Percentiles rank a stretch among this genome's conserved stretches.
phyloP scores from a whole-genome alignment of 208 protist species.

The Perkinsela sp. region DNA sequence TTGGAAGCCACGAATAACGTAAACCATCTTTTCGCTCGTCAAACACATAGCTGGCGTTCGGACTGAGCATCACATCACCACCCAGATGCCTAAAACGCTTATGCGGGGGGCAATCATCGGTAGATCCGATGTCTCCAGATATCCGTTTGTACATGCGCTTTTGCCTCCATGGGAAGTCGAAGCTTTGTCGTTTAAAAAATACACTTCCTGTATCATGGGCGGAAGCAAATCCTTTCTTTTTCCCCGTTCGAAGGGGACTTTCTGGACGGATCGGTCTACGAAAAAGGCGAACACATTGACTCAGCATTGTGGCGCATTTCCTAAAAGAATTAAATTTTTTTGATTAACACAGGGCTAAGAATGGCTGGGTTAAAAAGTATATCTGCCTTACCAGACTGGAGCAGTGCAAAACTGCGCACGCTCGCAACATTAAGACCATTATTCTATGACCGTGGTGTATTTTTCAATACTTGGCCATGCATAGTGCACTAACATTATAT shows the following conservation, averaged over 20 bases:
- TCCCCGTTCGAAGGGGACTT: neutral
- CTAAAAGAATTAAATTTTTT: too few relatives aligned
- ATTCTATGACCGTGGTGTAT: too few relatives aligned
- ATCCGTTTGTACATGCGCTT: neutral
- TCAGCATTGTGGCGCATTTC: too few relatives aligned
- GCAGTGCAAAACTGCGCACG: too few relatives aligned
- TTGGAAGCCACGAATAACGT: slow-evolving; percentile 28
- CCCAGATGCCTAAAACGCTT: neutral
- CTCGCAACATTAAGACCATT: too few relatives aligned
- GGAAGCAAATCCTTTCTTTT: neutral
- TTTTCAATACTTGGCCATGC: too few relatives aligned
- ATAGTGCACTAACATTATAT: too few relatives aligned
- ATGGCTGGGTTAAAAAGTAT: too few relatives aligned
- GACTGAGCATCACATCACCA: neutral
- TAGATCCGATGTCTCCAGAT: neutral
- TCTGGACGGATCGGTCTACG: too few relatives aligned
- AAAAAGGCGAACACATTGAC: too few relatives aligned
- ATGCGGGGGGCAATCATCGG: neutral
- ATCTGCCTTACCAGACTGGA: too few relatives aligned
- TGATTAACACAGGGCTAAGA: too few relatives aligned
- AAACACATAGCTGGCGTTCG: neutral
- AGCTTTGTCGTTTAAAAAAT: neutral
- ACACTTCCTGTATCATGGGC: neutral
- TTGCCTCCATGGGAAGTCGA: neutral
- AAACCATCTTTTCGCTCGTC: slow-evolving; percentile 18